A percentile compares a stretch with the other conserved stretches of the same genome.
Evolutionary conservation across 345 rosid genomes (phyloP).

Genomic region (Eucalyptus camaldulensis): DNA sequence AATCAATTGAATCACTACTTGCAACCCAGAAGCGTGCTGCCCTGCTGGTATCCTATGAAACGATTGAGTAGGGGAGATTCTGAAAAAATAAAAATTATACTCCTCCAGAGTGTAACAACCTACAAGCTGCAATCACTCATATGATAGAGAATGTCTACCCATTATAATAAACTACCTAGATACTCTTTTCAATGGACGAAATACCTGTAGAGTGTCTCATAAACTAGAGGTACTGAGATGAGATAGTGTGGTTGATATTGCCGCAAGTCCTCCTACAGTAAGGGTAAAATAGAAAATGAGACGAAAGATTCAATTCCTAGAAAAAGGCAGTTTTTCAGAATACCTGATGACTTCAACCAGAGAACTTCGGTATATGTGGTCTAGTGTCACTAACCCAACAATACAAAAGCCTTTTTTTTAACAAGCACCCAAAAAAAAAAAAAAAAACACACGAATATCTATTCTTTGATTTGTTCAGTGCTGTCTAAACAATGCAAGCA

Average conservation of each 20-base stretch:
- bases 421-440: neutral
- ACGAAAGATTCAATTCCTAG: neutral
- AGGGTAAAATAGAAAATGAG: neutral
- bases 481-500: neutral
- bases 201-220: conserved; percentile 86
- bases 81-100: neutral
- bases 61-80: neutral
- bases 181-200: neutral
- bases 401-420: neutral
- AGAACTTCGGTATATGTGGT: neutral
- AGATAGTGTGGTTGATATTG: conserved; percentile 75
- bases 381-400: neutral
- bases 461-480: neutral
- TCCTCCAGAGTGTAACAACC: neutral
- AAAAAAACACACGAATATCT: neutral
- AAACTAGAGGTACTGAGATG: conserved; percentile 83
- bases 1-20: neutral
- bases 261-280: conserved; percentile 61
- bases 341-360: neutral
- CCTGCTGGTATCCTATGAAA: neutral
- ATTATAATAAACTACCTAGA: neutral
- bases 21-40: neutral
- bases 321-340: neutral
- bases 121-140: neutral
- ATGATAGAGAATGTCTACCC: neutral